Base-by-base conservation (phyloP, 306 rosid species). In the Sicyos edulis region DNA sequence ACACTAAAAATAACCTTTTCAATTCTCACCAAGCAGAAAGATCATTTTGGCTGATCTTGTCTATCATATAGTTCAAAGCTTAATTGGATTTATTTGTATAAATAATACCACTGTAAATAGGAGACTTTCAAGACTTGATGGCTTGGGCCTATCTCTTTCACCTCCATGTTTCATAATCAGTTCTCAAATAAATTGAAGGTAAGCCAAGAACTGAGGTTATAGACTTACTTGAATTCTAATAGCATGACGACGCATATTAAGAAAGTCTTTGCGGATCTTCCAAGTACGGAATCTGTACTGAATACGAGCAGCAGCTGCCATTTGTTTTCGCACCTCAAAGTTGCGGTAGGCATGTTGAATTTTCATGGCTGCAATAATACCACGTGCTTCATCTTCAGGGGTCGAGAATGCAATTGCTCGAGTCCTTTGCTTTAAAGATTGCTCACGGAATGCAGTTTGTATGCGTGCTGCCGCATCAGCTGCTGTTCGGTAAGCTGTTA, bases 401-500 rank as follows among this genome's bases (percentile, higher is more conserved):
- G 3, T 52, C 62, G 81, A 86, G 71, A 62, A 50, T 76, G 81
- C 78, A 79, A 91, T 80, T 3, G 81, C 88, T 47, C 72, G 45
- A 9, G 97, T 57, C 73, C 77, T 80, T 74, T 80, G 66, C 83
- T 89, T 91, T 13, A 91, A 78, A 64, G 96, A 74, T 55, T 79
- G 96, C 81, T 89, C 89, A 80, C 97, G 86, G 76, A 85, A 89
- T 26, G 99, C 97, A 67, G 85, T 66, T 62, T 89, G 96, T 78
- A 95, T 95, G 77, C 91, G 96, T 32, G 95, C 88, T 45, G 99
- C 99, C 52, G 99, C 99, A 76, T 95, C 92, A 42, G 99, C 99
- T 59, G 95, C 89, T 16, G 89, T 95, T 60, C 81, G 85, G 64
- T 85, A 91, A 74, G 99, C 99, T 76, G 95, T 78, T 82, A 95